phyloP scores from a whole-genome alignment of 192 early-diverging fungal genomes.

The Phlyctochytrium bullatum region DNA sequence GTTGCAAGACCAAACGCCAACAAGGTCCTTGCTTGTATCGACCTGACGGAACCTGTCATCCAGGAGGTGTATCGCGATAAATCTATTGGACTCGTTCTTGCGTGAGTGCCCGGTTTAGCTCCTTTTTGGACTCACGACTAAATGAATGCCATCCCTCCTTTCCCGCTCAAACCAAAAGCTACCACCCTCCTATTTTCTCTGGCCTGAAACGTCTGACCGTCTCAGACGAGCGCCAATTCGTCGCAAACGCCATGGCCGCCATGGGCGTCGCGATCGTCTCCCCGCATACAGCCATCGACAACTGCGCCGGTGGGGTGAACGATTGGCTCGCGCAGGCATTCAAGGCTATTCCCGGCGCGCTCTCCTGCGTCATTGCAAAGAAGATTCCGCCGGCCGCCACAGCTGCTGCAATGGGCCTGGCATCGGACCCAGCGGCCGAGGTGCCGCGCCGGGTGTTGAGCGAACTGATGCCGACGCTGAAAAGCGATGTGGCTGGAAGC shows the following conservation, averaged over 20 bases:
- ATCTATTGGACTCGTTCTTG: conserved; percentile 78
- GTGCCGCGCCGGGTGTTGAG: too few species aligned
- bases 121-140: background rate
- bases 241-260: conserved; percentile 78
- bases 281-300: conserved; percentile 90
- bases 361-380: too few species aligned
- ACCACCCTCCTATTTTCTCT: conserved; percentile 92
- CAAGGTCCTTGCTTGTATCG: conserved; percentile 88
- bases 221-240: conserved; percentile 74
- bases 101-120: conserved; percentile 25
- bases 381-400: too few species aligned
- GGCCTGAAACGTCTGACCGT: conserved; percentile 74
- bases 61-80: conserved; percentile 75
- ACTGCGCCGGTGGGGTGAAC: conserved; percentile 76
- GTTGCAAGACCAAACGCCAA: conserved; percentile 66
- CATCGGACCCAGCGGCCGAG: too few species aligned
- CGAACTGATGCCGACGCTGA: conserved; percentile 35
- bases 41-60: conserved; percentile 75
- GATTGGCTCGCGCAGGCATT: conserved; percentile 86
- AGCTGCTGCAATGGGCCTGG: too few species aligned
- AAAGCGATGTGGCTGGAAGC: conserved; percentile 42
- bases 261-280: conserved; percentile 75
- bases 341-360: too few species aligned
- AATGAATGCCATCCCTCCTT: conserved; percentile 85
- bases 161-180: conserved; percentile 61